Percentiles rank a stretch among this genome's conserved stretches.
phyloP scores from a whole-genome alignment of 495 filamentous ascomycete genomes.

The Cercophora samala region DNA sequence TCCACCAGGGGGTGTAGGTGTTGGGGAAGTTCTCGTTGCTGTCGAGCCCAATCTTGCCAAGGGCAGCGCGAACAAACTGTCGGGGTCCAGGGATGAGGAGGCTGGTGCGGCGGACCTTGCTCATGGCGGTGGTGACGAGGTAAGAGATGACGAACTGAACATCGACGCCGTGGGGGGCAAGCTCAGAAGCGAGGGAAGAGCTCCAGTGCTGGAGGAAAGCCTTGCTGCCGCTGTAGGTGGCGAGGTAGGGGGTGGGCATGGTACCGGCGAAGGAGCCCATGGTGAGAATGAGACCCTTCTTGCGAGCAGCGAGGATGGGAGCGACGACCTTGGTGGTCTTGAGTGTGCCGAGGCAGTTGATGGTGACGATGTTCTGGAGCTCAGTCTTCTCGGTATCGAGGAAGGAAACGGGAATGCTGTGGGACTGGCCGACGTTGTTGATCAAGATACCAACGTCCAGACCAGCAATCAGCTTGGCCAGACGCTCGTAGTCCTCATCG shows the following conservation, averaged over 20 bases:
- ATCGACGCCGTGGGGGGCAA: constrained; percentile 71
- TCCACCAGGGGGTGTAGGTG: constrained; percentile 90
- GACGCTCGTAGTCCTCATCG: constrained; percentile 69
- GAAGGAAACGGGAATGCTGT: constrained; percentile 89
- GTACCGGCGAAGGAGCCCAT: constrained; percentile 96
- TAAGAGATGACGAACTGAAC: constrained; percentile 87
- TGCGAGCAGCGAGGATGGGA: constrained; percentile 77
- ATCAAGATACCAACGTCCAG: constrained; percentile 84
- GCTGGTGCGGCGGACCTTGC: constrained; percentile 79
- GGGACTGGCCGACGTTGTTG: constrained; percentile 96
- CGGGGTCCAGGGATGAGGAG: constrained; percentile 75
- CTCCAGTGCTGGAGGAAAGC: constrained; percentile 99
- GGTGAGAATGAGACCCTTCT: constrained; percentile 85
- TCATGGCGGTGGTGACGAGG: constrained; percentile 92
- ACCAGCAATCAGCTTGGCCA: constrained; percentile 61
- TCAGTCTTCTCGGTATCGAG: constrained; percentile 71
- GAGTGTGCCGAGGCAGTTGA: constrained; percentile 90
- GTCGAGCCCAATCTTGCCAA: constrained; percentile 77
- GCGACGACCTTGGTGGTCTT: constrained; percentile 80
- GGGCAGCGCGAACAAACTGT: constrained; percentile 71
- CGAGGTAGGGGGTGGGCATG: constrained; percentile 85
- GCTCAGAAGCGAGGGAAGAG: constrained; percentile 75
- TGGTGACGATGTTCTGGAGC: constrained; percentile 82
- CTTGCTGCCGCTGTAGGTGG: constrained; percentile 96
- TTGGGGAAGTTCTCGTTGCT: constrained; percentile 71